Base-by-base conservation (phyloP, 495 filamentous ascomycete genomes). In the Cladorrhinum samala region DNA sequence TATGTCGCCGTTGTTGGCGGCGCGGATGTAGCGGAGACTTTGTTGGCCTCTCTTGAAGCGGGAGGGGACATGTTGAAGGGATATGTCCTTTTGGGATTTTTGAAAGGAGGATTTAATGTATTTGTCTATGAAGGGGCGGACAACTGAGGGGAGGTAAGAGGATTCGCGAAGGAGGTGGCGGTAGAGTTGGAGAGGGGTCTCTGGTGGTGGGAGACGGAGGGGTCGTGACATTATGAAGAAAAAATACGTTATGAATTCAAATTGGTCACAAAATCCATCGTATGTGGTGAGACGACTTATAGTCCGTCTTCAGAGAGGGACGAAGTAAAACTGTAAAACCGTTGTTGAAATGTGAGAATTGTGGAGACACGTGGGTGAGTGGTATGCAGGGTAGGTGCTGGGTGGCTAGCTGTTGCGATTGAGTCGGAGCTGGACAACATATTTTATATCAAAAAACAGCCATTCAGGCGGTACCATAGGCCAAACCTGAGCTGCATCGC, bases 151-250 rank as follows among this genome's bases (percentile, higher is more conserved):
- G 20, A 98, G 83, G 64, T 95, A 95, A 52, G 85, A 83, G 20
- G 83, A 80, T 74, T 96, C 86, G 56, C 92, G 88, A 43, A 96
- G 83, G 6, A 94, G 77, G 33, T 84, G 81, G 27, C 93, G 84
- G 57, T 86, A 82, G 25, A 93, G 70, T 63, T 86, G 82, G 24
- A 80, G 72, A 1, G 81, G 72, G 57, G 77, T 76, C 50, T 60
- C 64, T 14, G 60, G 68, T 17, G 49, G 56, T 2, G 61, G 54
- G 11, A 61, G 42, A 39, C 50, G 59, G 2, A 59, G 59, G 20
- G 60, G 61, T 43, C 41, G 48, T 14, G 67, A 63, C 67, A 68
- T 67, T 38, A 19, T 56, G 45, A 19, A 9, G 14, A 23, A 20
- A 13, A 43, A n/a, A n/a, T n/a, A n/a, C n/a, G n/a, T n/a, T n/a